These are phyloP conservation scores for Yamadazyma olivae DNA, from an alignment of 805 yeast species.

Conservation along the genomic window DNA sequence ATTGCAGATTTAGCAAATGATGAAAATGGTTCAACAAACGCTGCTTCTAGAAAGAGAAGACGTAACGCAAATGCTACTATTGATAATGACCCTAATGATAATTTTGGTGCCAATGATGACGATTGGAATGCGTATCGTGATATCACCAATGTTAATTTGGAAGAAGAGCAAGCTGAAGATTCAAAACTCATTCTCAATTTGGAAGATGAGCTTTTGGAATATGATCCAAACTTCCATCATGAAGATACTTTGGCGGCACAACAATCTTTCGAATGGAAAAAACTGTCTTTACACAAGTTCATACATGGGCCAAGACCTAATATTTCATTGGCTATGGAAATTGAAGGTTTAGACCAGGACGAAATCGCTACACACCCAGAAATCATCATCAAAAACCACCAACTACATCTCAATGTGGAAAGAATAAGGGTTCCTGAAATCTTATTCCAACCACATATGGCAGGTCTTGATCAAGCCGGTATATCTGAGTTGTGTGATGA, in stretches of 20 bases:
- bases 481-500: slow-evolving; percentile 74
- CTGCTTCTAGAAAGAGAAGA: slow-evolving; percentile 45
- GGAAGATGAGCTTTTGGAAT: slow-evolving; percentile 74
- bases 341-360: slow-evolving; percentile 39
- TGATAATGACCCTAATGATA: slow-evolving; percentile 89
- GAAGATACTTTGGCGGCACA: slow-evolving; percentile 80
- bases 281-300: slow-evolving; percentile 75
- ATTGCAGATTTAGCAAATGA: slow-evolving; percentile 85
- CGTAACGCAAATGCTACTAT: slow-evolving; percentile 57
- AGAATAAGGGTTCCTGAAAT: slow-evolving; percentile 91
- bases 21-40: slow-evolving; percentile 46
- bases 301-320: slow-evolving; percentile 87
- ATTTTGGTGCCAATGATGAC: slow-evolving; percentile 92
- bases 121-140: slow-evolving; percentile 93
- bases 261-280: slow-evolving; percentile 76
- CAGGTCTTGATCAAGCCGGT: slow-evolving; percentile 96
- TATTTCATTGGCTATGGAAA: slow-evolving; percentile 51
- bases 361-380: slow-evolving; percentile 51
- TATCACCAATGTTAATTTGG: slow-evolving; percentile 70
- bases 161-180: slow-evolving; percentile 77
- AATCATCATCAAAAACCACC: slow-evolving; percentile 82
- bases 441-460: slow-evolving; percentile 86
- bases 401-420: slow-evolving; percentile 86
- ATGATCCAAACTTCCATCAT: slow-evolving; percentile 80
- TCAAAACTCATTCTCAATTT: slow-evolving; percentile 54